Base-by-base conservation (phyloP, 805 yeast species). In the Wickerhamomyces mucosus region DNA sequence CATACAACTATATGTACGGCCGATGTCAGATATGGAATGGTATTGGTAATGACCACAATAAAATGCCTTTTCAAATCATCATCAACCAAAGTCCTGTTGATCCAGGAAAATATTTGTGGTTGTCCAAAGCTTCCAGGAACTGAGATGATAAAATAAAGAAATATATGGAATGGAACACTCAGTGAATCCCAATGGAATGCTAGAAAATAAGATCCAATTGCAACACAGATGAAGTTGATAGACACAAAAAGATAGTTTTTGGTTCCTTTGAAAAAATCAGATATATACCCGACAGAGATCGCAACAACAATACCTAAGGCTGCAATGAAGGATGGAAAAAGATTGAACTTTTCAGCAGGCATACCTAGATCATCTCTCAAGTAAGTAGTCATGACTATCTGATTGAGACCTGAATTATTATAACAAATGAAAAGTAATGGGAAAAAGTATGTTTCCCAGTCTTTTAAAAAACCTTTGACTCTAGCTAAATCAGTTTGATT, bases 71-170 rank as follows among this genome's bases (percentile, higher is more conserved):
- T 31, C n/a, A 34, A 7, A 21, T 37, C 40, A 21, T 37, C 36
- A 10, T 30, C 24, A 4, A 23, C 29, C 15, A 69, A 45, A 14
- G 63, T 43, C 21, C 70, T 53, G 40, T 71, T 71, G 25, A 70
- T 61, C 78, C 77, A 72, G 5, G 72, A 57, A 35, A 61, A 70
- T 6, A 70, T 65, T 37, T 65, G 65, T 4, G 75, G 75, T 51
- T 67, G 75, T 3, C 72, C 75, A 66, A 65, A 69, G 7, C 65
- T 48, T 0, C 66, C 54, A 6, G 75, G 72, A 9, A 65, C 48
- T 3, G 73, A 71, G 5, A 66, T 51, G 27, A 69, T 35, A 36
- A 61, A 69, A 44, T 67, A 72, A 13, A 62, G 51, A 8, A 65
- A 47, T 64, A 72, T 69, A 35, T 67, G 72, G 23, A 61, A 58